Percentiles rank a stretch among this genome's conserved stretches.
Conservation (phyloP, 2,329 filamentous ascomycete genomes). For the Cryphonectria naterciae region DNA sequence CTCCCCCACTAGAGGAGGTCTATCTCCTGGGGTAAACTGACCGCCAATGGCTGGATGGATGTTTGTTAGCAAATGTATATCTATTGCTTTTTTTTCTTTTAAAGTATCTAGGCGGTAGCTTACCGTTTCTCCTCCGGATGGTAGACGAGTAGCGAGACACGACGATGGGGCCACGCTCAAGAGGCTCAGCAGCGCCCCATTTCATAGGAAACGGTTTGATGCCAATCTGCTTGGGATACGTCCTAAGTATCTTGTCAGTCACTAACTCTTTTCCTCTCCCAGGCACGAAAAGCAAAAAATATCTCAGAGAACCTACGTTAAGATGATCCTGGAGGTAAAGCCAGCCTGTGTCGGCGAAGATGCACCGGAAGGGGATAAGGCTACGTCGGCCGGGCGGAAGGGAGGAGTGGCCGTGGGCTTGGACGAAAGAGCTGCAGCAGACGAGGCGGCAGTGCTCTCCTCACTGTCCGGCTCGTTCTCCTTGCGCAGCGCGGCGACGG, state of each 20-base stretch:
- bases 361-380: constrained; percentile 14
- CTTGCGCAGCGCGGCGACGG: constrained; percentile 15
- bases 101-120: constrained; percentile 34
- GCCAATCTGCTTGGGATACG: constrained; percentile 91
- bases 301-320: constrained; percentile 25
- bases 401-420: constrained; percentile 33
- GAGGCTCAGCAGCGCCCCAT: constrained; percentile 81
- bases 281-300: neutral
- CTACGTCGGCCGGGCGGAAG: constrained; percentile 32
- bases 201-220: constrained; percentile 88
- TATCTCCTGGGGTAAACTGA: constrained; percentile 39
- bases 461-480: constrained; percentile 25
- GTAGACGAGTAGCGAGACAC: constrained; percentile 78
- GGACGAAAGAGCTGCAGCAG: constrained; percentile 31
- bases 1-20: neutral
- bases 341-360: constrained; percentile 19
- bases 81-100: neutral
- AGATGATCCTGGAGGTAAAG: constrained; percentile 29
- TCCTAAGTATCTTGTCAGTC: constrained; percentile 42
- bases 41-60: constrained; percentile 58
- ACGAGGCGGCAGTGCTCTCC: constrained; percentile 23
- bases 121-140: constrained; percentile 80
- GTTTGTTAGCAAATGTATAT: constrained; percentile 17
- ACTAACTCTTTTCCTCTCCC: neutral
- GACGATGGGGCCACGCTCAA: constrained; percentile 81